These are phyloP conservation scores for Xylaria grammica DNA, from an alignment of 495 filamentous ascomycete genomes.

Conservation along the genomic window DNA sequence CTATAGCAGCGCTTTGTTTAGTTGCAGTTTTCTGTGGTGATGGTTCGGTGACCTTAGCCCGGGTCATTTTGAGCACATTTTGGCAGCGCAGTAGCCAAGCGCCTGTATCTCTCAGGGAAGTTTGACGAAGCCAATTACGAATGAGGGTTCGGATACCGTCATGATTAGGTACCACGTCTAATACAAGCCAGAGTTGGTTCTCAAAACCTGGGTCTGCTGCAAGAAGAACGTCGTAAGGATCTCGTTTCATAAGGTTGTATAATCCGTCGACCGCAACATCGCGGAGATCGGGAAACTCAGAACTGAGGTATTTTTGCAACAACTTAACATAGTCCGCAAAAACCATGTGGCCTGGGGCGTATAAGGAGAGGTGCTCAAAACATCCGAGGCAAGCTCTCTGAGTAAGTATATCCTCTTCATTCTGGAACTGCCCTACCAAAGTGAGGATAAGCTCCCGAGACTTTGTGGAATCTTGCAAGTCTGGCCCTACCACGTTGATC, in stretches of 20 bases:
- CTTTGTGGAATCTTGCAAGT: slow-evolving; percentile 92
- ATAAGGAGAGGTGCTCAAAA: slow-evolving; percentile 88
- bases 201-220: slow-evolving; percentile 78
- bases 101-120: slow-evolving; percentile 73
- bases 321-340: slow-evolving; percentile 81
- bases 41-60: slow-evolving; percentile 61
- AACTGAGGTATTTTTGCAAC: slow-evolving; percentile 77
- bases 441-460: slow-evolving; percentile 88
- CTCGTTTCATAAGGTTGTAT: slow-evolving; percentile 92
- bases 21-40: slow-evolving; percentile 44
- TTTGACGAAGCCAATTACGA: slow-evolving; percentile 89
- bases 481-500: slow-evolving; percentile 94
- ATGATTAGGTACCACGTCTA: slow-evolving; percentile 77
- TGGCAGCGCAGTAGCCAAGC: slow-evolving; percentile 89
- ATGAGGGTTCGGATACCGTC: slow-evolving; percentile 81
- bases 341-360: slow-evolving; percentile 85
- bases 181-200: slow-evolving; percentile 87
- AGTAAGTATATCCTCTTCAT: slow-evolving; percentile 75
- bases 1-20: slow-evolving; percentile 62
- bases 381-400: slow-evolving; percentile 80
- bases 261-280: slow-evolving; percentile 86
- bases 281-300: slow-evolving; percentile 66
- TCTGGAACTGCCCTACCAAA: slow-evolving; percentile 80
- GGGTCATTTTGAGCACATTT: slow-evolving; percentile 84
- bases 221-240: slow-evolving; percentile 77